Conservation (phyloP, 192 early-diverging fungal species). For the Phycomyces nitens region DNA sequence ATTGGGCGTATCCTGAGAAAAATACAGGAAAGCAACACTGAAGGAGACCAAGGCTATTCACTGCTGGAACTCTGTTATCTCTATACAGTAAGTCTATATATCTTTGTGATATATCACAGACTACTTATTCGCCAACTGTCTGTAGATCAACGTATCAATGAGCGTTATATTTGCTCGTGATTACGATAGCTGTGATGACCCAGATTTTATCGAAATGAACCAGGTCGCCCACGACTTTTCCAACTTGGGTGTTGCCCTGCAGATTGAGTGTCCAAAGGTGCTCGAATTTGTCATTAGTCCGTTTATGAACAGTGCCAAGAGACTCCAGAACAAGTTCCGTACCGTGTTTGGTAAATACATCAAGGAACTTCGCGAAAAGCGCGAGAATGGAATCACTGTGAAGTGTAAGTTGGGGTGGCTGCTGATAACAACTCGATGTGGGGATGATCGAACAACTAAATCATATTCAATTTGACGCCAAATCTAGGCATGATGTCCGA, state of each 20-base stretch:
- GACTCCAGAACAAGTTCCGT: neutral
- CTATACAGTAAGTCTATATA: constrained; percentile 8
- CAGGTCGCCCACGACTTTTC: neutral
- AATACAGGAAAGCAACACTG: neutral
- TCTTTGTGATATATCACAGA: too few species aligned
- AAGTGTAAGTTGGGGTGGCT: too few species aligned
- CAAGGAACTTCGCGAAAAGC: neutral
- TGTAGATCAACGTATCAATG: constrained; percentile 1
- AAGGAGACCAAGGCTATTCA: neutral
- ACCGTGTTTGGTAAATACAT: neutral
- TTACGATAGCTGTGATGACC: neutral
- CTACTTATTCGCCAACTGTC: neutral
- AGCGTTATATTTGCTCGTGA: neutral
- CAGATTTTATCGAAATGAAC: neutral
- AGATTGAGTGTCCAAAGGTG: neutral
- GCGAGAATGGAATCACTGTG: neutral
- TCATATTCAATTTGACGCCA: too few species aligned
- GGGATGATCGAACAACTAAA: too few species aligned
- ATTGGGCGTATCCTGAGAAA: neutral
- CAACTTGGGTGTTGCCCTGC: neutral
- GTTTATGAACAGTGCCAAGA: neutral
- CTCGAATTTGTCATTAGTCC: neutral
- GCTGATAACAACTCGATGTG: too few species aligned
- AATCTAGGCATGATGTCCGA: neutral
- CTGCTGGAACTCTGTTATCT: neutral